Conservation (phyloP, 1,139 yeast genomes). For the Hemisphaericaspora xylanilytica region DNA sequence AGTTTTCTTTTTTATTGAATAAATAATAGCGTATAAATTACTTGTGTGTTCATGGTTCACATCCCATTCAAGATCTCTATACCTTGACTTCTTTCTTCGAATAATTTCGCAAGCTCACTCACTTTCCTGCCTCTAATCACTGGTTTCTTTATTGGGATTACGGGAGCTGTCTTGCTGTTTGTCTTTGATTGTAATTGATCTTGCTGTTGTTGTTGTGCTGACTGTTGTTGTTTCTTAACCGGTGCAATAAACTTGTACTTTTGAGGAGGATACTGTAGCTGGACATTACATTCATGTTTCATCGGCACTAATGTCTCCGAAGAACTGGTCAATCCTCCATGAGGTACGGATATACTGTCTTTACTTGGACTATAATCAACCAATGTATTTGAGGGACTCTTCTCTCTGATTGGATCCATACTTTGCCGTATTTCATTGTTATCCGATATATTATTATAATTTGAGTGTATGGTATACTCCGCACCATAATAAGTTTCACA, state of each 20-base stretch:
- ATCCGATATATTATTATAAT: slow-evolving; percentile 9
- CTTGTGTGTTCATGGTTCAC: slow-evolving; percentile 14
- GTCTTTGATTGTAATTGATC: neutral
- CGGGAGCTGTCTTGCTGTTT: neutral
- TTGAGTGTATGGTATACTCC: slow-evolving; percentile 31
- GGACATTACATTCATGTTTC: slow-evolving; percentile 9
- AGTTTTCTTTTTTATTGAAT: neutral
- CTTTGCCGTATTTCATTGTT: slow-evolving; percentile 18
- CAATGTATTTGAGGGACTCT: slow-evolving; percentile 7
- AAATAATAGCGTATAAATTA: neutral
- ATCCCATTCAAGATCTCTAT: slow-evolving; percentile 44
- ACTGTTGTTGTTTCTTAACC: neutral
- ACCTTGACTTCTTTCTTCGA: slow-evolving; percentile 56
- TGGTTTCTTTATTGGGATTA: slow-evolving; percentile 31
- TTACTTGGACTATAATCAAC: neutral
- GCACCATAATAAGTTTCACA: slow-evolving; percentile 29
- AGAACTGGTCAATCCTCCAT: neutral
- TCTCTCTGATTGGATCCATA: slow-evolving; percentile 7
- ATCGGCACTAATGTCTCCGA: neutral
- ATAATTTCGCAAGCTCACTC: slow-evolving; percentile 52
- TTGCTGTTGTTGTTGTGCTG: neutral
- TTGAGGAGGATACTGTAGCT: slow-evolving; percentile 40
- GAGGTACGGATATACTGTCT: neutral
- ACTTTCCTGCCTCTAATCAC: slow-evolving; percentile 55
- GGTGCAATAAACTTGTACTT: slow-evolving; percentile 29